Evolutionary conservation across 768 basidiomycete species (phyloP), one percentile per base, ranked within the genome.

Genomic region (Rhodotorula paludigena): DNA sequence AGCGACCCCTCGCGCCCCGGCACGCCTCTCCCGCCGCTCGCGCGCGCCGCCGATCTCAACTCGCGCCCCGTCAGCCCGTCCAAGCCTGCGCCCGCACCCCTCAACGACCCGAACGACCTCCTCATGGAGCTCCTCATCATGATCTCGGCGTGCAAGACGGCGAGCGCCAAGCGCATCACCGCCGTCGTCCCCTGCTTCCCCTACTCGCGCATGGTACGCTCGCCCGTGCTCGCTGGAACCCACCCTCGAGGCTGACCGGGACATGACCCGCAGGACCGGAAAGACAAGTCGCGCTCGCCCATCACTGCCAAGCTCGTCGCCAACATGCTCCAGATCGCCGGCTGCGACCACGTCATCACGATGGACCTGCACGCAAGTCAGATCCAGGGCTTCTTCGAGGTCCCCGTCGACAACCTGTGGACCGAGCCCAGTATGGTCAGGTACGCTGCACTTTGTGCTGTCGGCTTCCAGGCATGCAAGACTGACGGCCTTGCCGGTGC

Each of bases 111-210:
- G 77, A 94, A 96, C 79, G 93, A 96, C 80, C 88, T 91, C 79
- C 82, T 98, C 72, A 94, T 99, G 92, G 96, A 99, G 78, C 90
- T 99, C 71, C 89, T 98, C 78, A 90, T 99, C 77, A 87, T 99
- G 81, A 92, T 96, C 75, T 97, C 94, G 63, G 93, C 94, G 2
- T 97, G 94, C 83, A 94, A 90, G 80, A 96, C 93, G 0, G 94
- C 96, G 14, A 84, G 91, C 52, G 66, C 70, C 15, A 67, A 64
- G 59, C 85, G 94, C 55, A 92, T 97, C 79, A 97, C 94, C 23
- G 96, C 94, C 38, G 91, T 98, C 76, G 92, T 99, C 64, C 96
- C 94, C 32, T 97, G 92, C 79, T 99, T 90, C 80, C 93, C 93
- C 2, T 98, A 98, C 76, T 89, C 93, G 2, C 83, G 94, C 59